Evolutionary conservation across 208 protist species (phyloP), one percentile per base, ranked within the genome.

Genomic region (Leishmania martiniquensis): DNA sequence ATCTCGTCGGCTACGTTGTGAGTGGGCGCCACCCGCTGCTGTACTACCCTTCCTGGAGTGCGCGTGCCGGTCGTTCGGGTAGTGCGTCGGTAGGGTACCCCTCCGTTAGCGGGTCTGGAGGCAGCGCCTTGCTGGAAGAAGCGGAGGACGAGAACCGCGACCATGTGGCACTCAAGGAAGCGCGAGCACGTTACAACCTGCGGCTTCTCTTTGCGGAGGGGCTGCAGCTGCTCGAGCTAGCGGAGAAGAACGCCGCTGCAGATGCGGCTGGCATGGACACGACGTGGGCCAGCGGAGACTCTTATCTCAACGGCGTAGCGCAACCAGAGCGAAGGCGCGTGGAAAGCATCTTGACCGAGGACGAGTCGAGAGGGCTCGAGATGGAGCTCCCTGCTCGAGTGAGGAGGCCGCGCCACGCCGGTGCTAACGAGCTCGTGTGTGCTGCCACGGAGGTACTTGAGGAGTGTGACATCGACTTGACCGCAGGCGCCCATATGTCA

Each of bases 81-180:
- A 75, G 71, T n/a, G 34, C 37, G 32, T 75, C 54, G 39, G 34
- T 63, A 12, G 37, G 55, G 2, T 62, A 75, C 52, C 37, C 71
- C 17, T 75, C 71, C 25, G 25, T 63, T 20, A 86, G 52, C 12
- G 49, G 62, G 12, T 66, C 73, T 5, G 62, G 62, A 6, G 32
- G 25, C 22, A 25, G 60, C 37, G 83, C 4, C 20, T 25, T 70
- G 60, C 65, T 86, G 59, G 84, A 91, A 55, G 77, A 68, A 54
- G 78, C 86, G 60, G 91, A 95, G 81, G 78, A 89, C 20, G 89
- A 91, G 67, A 76, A 80, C 37, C 87, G 91, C 5, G 89, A 95
- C 63, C 84, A 91, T 68, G 71, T 93, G 29, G 83, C 84, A 13
- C 77, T 95, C 54, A 72, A 91, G 82, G 89, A 95, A 82, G 89